These are phyloP conservation scores for Anacardium occidentale DNA, from an alignment of 345 rosid genomes.

Conservation along the genomic window DNA sequence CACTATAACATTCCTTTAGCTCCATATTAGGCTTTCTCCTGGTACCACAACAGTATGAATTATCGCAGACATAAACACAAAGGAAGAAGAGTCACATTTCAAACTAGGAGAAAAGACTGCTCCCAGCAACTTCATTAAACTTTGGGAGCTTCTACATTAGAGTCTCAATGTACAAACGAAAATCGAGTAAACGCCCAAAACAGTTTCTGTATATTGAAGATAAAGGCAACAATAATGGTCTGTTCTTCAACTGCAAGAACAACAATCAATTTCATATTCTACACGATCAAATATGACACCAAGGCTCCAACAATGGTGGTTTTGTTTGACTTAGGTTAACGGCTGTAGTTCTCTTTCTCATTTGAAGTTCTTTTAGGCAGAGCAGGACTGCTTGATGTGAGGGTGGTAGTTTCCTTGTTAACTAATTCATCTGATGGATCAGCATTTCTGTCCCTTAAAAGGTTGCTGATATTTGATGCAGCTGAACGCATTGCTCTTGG, in stretches of 20 bases:
- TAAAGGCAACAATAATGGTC: no score
- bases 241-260: background rate
- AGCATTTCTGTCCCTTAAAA: slow-evolving; percentile 77
- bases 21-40: background rate
- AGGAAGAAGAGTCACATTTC: no score
- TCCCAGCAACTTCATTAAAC: no score
- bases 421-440: slow-evolving; percentile 44
- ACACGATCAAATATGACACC: background rate
- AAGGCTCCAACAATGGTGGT: slow-evolving; percentile 27
- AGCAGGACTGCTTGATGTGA: slow-evolving; percentile 40
- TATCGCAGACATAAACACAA: no score
- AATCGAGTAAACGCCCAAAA: no score
- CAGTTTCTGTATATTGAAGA: no score
- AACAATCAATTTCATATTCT: slow-evolving; percentile 3
- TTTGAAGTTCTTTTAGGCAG: slow-evolving; percentile 49
- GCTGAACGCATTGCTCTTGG: slow-evolving; percentile 78
- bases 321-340: slow-evolving; percentile 13
- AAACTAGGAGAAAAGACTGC: no score
- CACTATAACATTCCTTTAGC: background rate
- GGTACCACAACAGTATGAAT: no score
- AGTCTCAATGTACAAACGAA: no score
- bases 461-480: slow-evolving; percentile 52
- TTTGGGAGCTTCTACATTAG: no score
- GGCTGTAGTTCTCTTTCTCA: slow-evolving; percentile 72
- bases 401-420: slow-evolving; percentile 41